Evolutionary conservation across 345 rosid species (phyloP).

Genomic region (Populus davidiana): DNA sequence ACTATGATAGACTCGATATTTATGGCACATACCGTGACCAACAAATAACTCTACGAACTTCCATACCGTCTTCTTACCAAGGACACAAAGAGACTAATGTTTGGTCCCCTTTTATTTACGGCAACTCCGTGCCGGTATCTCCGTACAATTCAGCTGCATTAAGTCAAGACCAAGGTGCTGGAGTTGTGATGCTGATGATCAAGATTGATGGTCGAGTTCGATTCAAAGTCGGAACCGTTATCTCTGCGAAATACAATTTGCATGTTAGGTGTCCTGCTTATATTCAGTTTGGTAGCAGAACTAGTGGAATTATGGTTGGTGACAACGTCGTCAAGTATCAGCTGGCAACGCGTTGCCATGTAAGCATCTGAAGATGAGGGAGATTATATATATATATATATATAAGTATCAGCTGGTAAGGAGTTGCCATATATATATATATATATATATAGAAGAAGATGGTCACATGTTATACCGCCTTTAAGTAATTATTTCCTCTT

Average conservation of each 20-base stretch:
- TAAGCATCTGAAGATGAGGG: conserved; percentile 44
- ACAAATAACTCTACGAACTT: conserved; percentile 65
- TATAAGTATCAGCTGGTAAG: no score
- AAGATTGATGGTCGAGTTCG: conserved; percentile 82
- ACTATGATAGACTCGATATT: conserved; percentile 73
- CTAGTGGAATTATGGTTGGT: conserved; percentile 50
- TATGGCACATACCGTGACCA: conserved; percentile 72
- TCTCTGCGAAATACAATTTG: conserved; percentile 59
- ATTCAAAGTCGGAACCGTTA: conserved; percentile 70
- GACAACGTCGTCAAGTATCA: conserved; percentile 71
- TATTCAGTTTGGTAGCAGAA: conserved; percentile 50
- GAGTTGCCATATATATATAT: no score
- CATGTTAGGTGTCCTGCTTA: conserved; percentile 58
- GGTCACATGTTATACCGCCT: conserved; percentile 1
- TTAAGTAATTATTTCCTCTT: conserved; percentile 7
- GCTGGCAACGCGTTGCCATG: conserved; percentile 51
- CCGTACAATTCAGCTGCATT: conserved; percentile 61
- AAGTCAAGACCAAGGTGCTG: conserved; percentile 48
- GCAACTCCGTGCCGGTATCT: conserved; percentile 66
- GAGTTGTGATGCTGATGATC: conserved; percentile 44
- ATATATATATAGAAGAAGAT: not conserved
- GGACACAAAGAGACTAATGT: conserved; percentile 58
- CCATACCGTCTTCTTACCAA: conserved; percentile 52
- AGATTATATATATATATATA: no score
- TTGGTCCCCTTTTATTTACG: conserved; percentile 80